Conservation (phyloP, 495 filamentous ascomycete species). For the Cercophora samala region DNA sequence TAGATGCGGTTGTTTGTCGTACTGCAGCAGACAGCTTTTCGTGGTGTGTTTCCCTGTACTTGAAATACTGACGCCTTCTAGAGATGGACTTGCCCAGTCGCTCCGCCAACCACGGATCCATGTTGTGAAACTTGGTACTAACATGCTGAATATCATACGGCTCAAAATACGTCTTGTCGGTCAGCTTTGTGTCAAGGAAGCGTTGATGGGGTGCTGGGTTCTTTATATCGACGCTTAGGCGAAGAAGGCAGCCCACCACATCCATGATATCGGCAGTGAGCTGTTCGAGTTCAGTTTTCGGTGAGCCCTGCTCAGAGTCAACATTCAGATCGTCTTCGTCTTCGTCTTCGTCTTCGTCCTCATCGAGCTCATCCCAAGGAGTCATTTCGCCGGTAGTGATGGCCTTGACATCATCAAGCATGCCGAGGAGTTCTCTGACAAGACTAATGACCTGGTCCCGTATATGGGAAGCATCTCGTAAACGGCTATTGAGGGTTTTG, state of each 20-base stretch:
- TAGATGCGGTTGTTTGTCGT: no score
- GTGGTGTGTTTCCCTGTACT: constrained; percentile 42
- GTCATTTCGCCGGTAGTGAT: constrained; percentile 1
- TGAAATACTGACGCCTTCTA: constrained; percentile 40
- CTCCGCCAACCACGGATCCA: constrained; percentile 19
- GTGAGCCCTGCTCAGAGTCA: constrained; percentile 4
- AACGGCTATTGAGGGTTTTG: no score
- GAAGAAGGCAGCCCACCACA: constrained; percentile 23
- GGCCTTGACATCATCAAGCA: constrained; percentile 14
- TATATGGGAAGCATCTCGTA: constrained; percentile 47
- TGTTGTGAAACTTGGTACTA: not conserved
- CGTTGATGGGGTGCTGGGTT: constrained; percentile 31
- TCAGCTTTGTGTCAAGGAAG: constrained; percentile 16
- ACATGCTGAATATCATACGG: constrained; percentile 16
- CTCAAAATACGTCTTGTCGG: constrained; percentile 20
- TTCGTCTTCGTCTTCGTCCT: not conserved
- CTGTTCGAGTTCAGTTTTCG: constrained; percentile 18
- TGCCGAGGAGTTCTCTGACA: constrained; percentile 25
- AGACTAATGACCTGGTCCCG: constrained; percentile 36
- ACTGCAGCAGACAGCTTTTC: constrained; percentile 35
- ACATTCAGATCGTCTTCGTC: not conserved
- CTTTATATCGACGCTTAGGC: constrained; percentile 23
- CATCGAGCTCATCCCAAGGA: constrained; percentile 16
- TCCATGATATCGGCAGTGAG: constrained; percentile 15
- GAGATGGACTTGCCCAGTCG: constrained; percentile 45